Conservation (phyloP, 2,329 filamentous ascomycete species). For the Stagonosporopsis rhizophila region DNA sequence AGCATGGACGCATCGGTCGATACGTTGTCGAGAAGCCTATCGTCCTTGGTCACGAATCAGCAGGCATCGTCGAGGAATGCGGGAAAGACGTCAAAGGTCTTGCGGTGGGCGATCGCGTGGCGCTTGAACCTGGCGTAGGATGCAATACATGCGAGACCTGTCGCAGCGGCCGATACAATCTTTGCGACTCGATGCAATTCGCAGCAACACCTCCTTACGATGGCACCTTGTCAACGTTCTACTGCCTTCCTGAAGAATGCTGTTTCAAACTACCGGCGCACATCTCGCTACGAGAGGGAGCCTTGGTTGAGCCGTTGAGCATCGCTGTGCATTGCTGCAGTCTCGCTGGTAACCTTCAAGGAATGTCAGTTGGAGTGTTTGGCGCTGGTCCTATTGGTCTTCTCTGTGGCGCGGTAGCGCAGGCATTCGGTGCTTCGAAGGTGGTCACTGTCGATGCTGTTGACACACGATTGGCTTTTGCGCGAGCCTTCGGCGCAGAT, state of each 20-base stretch:
- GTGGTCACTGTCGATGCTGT: constrained; percentile 19
- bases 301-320: constrained; percentile 36
- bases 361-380: constrained; percentile 17
- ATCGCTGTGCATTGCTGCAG: constrained; percentile 36
- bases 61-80: constrained; percentile 31
- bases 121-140: constrained; percentile 37
- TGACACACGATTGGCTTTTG: constrained; percentile 18
- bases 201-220: constrained; percentile 36
- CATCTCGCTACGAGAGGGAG: constrained; percentile 34
- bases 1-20: constrained; percentile 33
- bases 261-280: constrained; percentile 37
- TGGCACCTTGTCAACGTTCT: constrained; percentile 37
- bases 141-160: constrained; percentile 30
- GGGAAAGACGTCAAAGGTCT: constrained; percentile 34
- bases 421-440: constrained; percentile 20
- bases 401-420: constrained; percentile 20
- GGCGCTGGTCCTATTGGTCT: constrained; percentile 29
- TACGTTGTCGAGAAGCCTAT: constrained; percentile 34
- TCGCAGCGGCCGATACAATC: constrained; percentile 29
- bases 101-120: constrained; percentile 36
- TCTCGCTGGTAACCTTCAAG: constrained; percentile 52
- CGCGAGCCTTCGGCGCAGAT: constrained; percentile 14
- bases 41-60: constrained; percentile 39
- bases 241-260: constrained; percentile 31
- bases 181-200: constrained; percentile 34